Evolutionary conservation across 1,284 basidiomycete species (phyloP).

Genomic region (Salmacisia buchloeana): DNA sequence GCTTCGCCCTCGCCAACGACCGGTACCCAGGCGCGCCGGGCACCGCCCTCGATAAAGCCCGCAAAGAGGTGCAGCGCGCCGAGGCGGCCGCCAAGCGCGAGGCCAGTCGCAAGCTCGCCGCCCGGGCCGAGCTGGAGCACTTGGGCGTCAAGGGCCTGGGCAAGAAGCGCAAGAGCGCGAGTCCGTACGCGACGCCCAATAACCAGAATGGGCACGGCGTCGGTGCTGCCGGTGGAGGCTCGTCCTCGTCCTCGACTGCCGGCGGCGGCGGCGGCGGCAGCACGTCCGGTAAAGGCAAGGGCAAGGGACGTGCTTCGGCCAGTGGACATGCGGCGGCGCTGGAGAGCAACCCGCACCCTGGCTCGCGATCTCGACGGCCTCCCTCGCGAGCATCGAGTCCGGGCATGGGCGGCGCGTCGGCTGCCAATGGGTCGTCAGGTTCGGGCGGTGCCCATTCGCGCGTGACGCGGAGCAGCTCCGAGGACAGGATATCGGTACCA

Average conservation of each 20-base stretch:
- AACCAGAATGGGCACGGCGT: too few relatives aligned
- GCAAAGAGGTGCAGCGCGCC: conserved; percentile 30
- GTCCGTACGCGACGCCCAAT: conserved; percentile 29
- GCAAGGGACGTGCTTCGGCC: conserved; percentile 16
- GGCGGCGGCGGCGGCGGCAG: conserved; percentile 1
- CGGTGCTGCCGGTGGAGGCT: too few relatives aligned
- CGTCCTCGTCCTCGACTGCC: conserved; percentile 9
- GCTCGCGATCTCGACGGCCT: conserved; percentile 22
- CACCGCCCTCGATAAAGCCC: conserved; percentile 34
- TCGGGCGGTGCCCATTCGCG: conserved; percentile 7
- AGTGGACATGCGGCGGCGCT: conserved; percentile 10
- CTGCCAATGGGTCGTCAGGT: conserved; percentile 18
- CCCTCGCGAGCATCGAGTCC: conserved; percentile 21
- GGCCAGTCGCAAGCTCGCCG: conserved; percentile 27
- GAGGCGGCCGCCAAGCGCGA: conserved; percentile 28
- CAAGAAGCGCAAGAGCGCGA: conserved; percentile 42
- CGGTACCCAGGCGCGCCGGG: conserved; percentile 43
- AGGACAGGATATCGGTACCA: too few relatives aligned
- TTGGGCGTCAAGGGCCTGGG: conserved; percentile 39
- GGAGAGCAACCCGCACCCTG: conserved; percentile 18
- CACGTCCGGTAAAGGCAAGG: conserved; percentile 18
- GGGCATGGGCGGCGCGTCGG: conserved; percentile 13
- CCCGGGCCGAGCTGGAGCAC: conserved; percentile 38
- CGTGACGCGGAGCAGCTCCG: conserved; percentile 15
- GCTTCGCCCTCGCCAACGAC: conserved; percentile 41